phyloP scores from a whole-genome alignment of 2,329 filamentous ascomycete genomes.

The Pestalotiopsis sp. region DNA sequence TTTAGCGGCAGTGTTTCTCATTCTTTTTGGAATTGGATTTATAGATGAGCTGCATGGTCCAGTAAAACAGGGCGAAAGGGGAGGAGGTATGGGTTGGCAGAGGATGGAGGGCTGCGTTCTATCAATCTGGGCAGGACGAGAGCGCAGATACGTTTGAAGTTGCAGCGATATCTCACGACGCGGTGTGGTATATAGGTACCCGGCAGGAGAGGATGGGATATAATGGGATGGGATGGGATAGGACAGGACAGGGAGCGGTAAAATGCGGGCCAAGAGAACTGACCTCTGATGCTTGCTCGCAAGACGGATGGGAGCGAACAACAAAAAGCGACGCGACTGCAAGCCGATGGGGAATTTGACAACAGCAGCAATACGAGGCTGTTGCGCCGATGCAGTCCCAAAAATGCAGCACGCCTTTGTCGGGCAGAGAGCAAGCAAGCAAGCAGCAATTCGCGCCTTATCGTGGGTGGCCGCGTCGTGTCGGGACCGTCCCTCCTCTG shows the following conservation, averaged over 20 bases:
- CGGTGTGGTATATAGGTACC: not conserved
- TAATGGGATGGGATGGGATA: not conserved
- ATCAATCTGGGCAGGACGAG: not conserved
- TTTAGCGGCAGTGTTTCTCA: conserved; percentile 20
- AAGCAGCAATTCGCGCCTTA: not conserved
- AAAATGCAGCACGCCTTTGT: not conserved
- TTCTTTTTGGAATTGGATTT: not conserved
- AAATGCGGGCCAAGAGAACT: not conserved
- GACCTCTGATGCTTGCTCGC: not conserved
- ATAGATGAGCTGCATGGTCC: not conserved
- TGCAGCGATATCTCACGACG: not conserved
- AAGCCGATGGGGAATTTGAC: not conserved
- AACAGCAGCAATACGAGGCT: not conserved
- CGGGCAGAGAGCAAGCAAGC: not conserved
- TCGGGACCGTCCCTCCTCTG: not conserved
- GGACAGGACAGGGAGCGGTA: not conserved
- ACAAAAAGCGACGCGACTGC: not conserved
- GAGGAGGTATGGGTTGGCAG: not conserved
- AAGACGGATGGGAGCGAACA: not conserved
- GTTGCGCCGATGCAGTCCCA: not conserved
- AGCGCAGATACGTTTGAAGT: not conserved
- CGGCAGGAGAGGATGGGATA: not conserved
- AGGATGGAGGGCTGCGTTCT: not conserved
- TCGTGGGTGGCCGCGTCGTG: not conserved
- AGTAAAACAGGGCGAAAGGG: not conserved